Percentiles rank a stretch among this genome's conserved stretches.
These are phyloP conservation scores for Stereum hirsutum DNA, from an alignment of 1,284 basidiomycete genomes.

Conservation along the genomic window DNA sequence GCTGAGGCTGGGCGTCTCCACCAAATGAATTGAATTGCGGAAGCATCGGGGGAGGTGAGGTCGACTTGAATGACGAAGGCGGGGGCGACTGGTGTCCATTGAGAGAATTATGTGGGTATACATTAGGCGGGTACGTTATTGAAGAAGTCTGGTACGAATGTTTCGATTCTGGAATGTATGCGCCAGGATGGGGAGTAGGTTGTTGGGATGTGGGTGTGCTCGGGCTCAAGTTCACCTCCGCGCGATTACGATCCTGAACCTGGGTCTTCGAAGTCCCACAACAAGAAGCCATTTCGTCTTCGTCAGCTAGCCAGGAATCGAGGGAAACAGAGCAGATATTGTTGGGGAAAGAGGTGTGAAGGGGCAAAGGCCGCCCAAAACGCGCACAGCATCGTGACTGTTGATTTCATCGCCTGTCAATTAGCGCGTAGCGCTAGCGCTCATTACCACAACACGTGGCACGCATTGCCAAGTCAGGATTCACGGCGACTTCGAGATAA, in stretches of 20 bases:
- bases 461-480: too few species aligned
- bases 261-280: conserved; percentile 36
- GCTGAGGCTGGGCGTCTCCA: background rate
- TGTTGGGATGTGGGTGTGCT: conserved; percentile 39
- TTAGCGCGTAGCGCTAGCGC: too few species aligned
- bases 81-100: background rate
- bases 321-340: background rate
- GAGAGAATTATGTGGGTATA: conserved; percentile 15
- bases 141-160: conserved; percentile 26
- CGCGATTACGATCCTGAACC: conserved; percentile 16
- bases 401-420: too few species aligned
- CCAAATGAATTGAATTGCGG: background rate
- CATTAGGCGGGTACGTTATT: conserved; percentile 34
- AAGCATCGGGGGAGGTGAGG: background rate
- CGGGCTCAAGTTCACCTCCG: conserved; percentile 9
- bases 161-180: conserved; percentile 20
- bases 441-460: too few species aligned
- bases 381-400: too few species aligned
- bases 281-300: conserved; percentile 55
- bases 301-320: conserved; percentile 6
- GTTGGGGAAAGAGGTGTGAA: background rate
- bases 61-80: background rate
- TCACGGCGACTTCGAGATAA: too few species aligned
- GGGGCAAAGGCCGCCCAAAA: too few species aligned
- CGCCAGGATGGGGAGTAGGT: conserved; percentile 25